Evolutionary conservation across 73 alveolate genomes (phyloP).

Genomic region (Paramecium biaurelia): DNA sequence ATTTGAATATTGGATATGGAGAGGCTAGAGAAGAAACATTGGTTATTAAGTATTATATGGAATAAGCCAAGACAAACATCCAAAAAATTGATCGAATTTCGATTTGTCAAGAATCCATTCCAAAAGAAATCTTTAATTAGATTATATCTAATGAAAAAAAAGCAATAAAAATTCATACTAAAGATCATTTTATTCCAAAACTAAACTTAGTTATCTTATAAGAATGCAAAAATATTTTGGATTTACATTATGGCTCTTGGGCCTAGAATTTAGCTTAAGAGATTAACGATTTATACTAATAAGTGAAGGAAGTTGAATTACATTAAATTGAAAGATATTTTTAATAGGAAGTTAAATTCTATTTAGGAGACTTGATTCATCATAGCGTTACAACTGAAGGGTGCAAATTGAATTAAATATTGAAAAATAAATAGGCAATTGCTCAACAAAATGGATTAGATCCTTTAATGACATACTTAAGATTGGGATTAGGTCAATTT

Average conservation of each 20-base stretch:
- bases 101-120: not conserved
- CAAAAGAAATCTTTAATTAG: not conserved
- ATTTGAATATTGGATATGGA: not conserved
- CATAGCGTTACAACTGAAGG: not conserved
- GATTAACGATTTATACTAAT: not conserved
- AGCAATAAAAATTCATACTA: not conserved
- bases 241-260: not conserved
- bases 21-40: not conserved
- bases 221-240: not conserved
- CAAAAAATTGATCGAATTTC: not conserved
- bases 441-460: not conserved
- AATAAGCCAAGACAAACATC: not conserved
- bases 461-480: not conserved
- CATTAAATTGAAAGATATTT: not conserved
- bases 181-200: not conserved
- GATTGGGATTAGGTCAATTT: not conserved
- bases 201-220: not conserved
- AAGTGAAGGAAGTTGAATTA: not conserved
- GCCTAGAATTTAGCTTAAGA: not conserved
- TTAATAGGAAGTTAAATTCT: not conserved
- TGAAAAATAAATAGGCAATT: not conserved
- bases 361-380: not conserved
- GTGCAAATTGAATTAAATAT: not conserved
- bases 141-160: not conserved
- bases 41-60: not conserved